Percentiles rank a stretch among this genome's conserved stretches.
Evolutionary conservation across 345 rosid species (phyloP).

Genomic region (Sisymbrium irio): DNA sequence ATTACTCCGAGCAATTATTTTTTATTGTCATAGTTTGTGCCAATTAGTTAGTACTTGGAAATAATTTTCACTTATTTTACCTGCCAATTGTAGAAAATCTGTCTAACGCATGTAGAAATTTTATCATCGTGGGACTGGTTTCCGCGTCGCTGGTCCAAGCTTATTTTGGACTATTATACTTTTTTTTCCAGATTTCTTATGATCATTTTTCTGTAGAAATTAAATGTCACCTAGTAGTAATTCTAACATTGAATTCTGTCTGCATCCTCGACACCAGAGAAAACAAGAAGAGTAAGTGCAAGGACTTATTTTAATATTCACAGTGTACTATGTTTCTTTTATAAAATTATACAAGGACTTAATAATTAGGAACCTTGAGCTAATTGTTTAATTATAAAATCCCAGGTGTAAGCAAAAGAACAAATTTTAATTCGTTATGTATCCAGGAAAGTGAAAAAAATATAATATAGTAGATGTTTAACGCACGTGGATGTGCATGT

Average conservation of each 20-base stretch:
- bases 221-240: neutral
- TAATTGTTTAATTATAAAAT: no score
- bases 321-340: neutral
- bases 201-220: neutral
- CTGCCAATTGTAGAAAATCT: neutral
- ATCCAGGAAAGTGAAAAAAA: neutral
- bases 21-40: neutral
- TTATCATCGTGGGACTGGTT: neutral
- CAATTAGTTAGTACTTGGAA: neutral
- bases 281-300: neutral
- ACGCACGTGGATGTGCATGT: neutral
- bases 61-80: neutral
- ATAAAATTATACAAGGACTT: neutral
- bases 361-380: no score
- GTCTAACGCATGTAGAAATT: neutral
- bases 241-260: neutral
- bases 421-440: neutral
- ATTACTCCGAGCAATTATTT: no score
- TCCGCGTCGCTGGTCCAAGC: constrained; percentile 17
- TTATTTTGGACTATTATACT: neutral
- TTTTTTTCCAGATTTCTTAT: neutral
- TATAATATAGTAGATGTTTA: neutral
- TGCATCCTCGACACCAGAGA: neutral
- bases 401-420: neutral
- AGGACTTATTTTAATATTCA: neutral